A percentile compares a stretch with the other conserved stretches of the same genome.
Evolutionary conservation across 768 basidiomycete species (phyloP).

Genomic region (Scleroderma bovista): DNA sequence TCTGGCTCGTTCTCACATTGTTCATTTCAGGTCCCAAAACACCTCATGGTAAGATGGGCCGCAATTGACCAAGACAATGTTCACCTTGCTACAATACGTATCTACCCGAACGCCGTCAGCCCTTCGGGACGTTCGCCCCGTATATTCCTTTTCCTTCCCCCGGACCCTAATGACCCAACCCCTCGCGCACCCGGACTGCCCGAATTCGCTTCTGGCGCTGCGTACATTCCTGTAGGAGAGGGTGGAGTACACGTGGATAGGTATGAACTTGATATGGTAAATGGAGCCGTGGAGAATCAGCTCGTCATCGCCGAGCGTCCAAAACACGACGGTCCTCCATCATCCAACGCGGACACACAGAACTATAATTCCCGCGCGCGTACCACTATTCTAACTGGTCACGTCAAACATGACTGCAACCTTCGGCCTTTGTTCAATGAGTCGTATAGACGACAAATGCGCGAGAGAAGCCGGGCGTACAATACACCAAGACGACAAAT

Average conservation of each 20-base stretch:
- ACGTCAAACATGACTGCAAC: slow-evolving; percentile 78
- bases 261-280: slow-evolving; percentile 87
- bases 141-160: slow-evolving; percentile 64
- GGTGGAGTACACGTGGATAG: slow-evolving; percentile 43
- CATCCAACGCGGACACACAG: slow-evolving; percentile 29
- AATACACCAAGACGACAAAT: slow-evolving; percentile 66
- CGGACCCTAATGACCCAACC: slow-evolving; percentile 43
- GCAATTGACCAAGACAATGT: slow-evolving; percentile 66
- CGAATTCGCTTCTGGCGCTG: slow-evolving; percentile 24
- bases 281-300: slow-evolving; percentile 79
- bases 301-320: slow-evolving; percentile 80
- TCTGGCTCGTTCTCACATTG: not conserved
- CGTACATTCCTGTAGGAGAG: slow-evolving; percentile 25
- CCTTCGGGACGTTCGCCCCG: slow-evolving; percentile 46
- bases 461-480: slow-evolving; percentile 56
- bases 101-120: slow-evolving; percentile 52
- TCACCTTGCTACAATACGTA: slow-evolving; percentile 79
- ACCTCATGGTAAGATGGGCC: slow-evolving; percentile 84
- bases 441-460: slow-evolving; percentile 67
- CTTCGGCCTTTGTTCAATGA: slow-evolving; percentile 64
- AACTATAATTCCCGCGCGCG: slow-evolving; percentile 56
- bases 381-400: slow-evolving; percentile 73
- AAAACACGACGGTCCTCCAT: slow-evolving; percentile 49
- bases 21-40: slow-evolving; percentile 69
- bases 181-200: slow-evolving; percentile 19